Conservation (phyloP, 148 eudicot species). For the Cornus kousa region DNA sequence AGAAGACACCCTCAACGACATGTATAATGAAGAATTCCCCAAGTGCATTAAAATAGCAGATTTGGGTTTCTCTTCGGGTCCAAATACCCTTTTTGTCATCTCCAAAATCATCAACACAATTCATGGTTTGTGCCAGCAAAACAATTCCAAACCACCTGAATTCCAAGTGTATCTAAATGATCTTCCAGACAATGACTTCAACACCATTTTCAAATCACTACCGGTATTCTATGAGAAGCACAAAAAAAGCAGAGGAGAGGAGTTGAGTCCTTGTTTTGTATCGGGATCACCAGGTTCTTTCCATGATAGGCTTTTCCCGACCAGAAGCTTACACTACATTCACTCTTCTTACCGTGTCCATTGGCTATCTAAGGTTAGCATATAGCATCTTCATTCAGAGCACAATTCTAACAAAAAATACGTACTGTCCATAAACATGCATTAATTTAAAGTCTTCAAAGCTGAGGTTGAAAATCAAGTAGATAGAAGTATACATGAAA, state of each 20-base stretch:
- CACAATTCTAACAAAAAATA: too few species aligned
- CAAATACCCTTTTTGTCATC: slow-evolving; percentile 19
- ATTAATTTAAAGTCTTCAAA: too few species aligned
- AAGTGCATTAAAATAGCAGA: background rate
- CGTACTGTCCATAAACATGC: too few species aligned
- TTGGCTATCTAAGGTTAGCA: slow-evolving; percentile 16
- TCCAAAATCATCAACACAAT: slow-evolving; percentile 14
- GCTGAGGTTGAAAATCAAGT: too few species aligned
- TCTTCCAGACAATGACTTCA: slow-evolving; percentile 5
- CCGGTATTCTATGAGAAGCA: background rate
- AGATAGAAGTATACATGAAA: too few species aligned
- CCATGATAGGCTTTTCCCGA: slow-evolving; percentile 17
- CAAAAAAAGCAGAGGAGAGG: background rate
- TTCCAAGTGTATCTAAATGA: slow-evolving; percentile 1
- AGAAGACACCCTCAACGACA: slow-evolving; percentile 17
- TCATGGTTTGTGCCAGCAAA: background rate
- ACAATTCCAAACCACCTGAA: background rate
- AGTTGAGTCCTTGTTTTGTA: background rate
- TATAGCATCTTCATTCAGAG: background rate
- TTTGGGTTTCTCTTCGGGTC: slow-evolving; percentile 38
- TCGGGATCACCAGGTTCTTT: slow-evolving; percentile 15
- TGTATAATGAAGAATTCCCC: background rate
- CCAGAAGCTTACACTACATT: background rate
- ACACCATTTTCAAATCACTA: slow-evolving; percentile 5
- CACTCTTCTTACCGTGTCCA: background rate